Percentiles rank a stretch among this genome's conserved stretches.
Conservation (phyloP, 2,329 filamentous ascomycete genomes). For the Keithomyces neogunnii region DNA sequence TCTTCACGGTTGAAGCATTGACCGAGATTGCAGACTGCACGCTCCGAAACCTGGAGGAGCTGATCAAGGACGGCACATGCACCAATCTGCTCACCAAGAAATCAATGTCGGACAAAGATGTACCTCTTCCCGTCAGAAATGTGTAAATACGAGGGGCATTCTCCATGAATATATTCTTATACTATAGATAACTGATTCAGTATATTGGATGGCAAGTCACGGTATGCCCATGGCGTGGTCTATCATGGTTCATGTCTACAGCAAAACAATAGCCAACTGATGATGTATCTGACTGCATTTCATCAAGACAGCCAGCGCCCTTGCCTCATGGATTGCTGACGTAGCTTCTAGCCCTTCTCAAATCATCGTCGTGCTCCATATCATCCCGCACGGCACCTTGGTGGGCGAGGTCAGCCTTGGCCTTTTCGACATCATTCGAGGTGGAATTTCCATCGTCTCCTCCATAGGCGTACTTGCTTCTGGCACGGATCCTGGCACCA, state of each 20-base stretch:
- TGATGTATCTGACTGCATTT: too few species aligned
- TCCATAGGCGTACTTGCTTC: constrained; percentile 67
- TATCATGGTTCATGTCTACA: background rate
- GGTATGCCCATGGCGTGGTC: too few species aligned
- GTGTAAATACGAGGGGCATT: constrained; percentile 5
- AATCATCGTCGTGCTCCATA: constrained; percentile 26
- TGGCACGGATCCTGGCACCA: constrained; percentile 60
- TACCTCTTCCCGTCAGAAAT: constrained; percentile 12
- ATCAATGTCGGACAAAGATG: background rate
- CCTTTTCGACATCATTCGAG: constrained; percentile 30
- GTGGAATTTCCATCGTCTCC: constrained; percentile 37
- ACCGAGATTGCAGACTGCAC: constrained; percentile 54
- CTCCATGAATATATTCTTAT: background rate
- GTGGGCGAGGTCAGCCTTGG: constrained; percentile 14
- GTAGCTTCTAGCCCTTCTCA: constrained; percentile 36
- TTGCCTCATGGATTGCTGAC: constrained; percentile 33
- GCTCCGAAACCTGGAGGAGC: constrained; percentile 45
- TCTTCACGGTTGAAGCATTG: constrained; percentile 59
- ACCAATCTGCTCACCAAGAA: constrained; percentile 24
- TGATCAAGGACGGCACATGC: constrained; percentile 21
- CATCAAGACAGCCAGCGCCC: background rate
- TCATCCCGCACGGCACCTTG: constrained; percentile 21
- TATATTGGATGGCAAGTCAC: too few species aligned
- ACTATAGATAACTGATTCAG: background rate
- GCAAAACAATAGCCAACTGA: background rate